Conservation (phyloP, 2,329 filamentous ascomycete genomes). For the Ascochyta viciae-villosae region DNA sequence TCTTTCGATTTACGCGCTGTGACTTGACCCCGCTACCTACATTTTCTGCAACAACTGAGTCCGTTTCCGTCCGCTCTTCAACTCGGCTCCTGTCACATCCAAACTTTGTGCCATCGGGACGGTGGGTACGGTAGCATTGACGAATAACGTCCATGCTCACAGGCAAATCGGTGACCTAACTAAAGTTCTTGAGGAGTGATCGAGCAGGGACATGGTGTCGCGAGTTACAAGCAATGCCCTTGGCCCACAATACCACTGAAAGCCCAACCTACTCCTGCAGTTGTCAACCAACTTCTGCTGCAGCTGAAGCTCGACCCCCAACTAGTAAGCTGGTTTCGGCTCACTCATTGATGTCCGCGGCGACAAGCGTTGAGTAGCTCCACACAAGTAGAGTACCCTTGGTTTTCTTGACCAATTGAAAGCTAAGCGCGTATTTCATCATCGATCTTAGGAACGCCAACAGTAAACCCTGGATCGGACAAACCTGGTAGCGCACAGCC, state of each 20-base stretch:
- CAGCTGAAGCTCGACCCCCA: neutral
- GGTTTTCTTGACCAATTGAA: conserved; percentile 3
- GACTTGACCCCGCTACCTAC: neutral
- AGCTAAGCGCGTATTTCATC: neutral
- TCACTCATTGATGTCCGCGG: neutral
- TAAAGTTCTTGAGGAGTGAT: neutral
- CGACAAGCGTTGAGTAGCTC: neutral
- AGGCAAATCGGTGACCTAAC: neutral
- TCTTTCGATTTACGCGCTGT: neutral
- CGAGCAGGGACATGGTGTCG: neutral
- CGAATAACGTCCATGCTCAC: neutral
- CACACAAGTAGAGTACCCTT: neutral
- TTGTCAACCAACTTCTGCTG: neutral
- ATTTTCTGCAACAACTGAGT: neutral
- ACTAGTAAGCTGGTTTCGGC: neutral
- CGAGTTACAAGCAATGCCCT: neutral
- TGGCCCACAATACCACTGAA: neutral
- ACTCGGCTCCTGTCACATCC: neutral
- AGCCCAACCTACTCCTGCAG: neutral
- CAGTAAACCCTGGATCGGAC: conserved; percentile 5
- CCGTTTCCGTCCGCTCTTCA: neutral
- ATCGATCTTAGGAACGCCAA: conserved; percentile 23
- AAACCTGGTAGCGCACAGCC: neutral
- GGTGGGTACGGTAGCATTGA: neutral
- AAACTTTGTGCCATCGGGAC: neutral